phyloP scores from a whole-genome alignment of 2,329 filamentous ascomycete genomes.

The Tolypocladium ovalisporum region DNA sequence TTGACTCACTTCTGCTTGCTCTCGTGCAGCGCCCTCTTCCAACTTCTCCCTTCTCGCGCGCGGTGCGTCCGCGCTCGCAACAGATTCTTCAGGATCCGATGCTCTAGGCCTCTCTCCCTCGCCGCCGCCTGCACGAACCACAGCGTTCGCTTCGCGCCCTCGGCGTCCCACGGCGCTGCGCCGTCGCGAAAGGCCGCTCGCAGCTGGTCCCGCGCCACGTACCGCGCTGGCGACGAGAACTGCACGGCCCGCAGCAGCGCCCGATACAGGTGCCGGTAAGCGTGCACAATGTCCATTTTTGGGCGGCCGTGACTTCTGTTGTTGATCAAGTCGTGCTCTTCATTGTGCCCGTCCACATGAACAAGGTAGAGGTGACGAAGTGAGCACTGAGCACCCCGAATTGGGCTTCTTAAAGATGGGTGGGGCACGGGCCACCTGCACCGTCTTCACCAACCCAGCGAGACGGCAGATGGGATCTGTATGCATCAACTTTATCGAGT shows the following conservation, averaged over 20 bases:
- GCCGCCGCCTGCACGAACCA: slow-evolving; percentile 60
- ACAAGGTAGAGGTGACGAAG: neutral
- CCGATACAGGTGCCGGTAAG: slow-evolving; percentile 62
- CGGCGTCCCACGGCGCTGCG: slow-evolving; percentile 31
- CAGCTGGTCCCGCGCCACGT: slow-evolving; percentile 47
- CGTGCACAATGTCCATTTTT: slow-evolving; percentile 40
- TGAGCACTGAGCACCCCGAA: neutral
- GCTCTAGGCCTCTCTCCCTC: slow-evolving; percentile 55
- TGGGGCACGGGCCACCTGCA: neutral
- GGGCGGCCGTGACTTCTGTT: slow-evolving; percentile 8
- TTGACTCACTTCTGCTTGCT: slow-evolving; percentile 13
- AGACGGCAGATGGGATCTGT: neutral
- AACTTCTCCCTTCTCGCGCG: slow-evolving; percentile 4
- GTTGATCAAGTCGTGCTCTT: neutral
- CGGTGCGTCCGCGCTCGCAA: slow-evolving; percentile 23
- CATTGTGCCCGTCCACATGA: neutral
- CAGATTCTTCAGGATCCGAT: slow-evolving; percentile 60
- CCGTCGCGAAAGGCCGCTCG: slow-evolving; percentile 42
- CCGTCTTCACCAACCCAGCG: neutral
- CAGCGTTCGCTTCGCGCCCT: slow-evolving; percentile 51
- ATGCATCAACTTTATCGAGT: neutral
- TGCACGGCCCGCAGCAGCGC: slow-evolving; percentile 58
- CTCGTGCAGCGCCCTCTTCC: slow-evolving; percentile 10
- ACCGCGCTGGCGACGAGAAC: slow-evolving; percentile 58
- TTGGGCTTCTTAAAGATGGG: neutral